Evolutionary conservation across 2,329 filamentous ascomycete species (phyloP).

Genomic region (Colletotrichum cereale): DNA sequence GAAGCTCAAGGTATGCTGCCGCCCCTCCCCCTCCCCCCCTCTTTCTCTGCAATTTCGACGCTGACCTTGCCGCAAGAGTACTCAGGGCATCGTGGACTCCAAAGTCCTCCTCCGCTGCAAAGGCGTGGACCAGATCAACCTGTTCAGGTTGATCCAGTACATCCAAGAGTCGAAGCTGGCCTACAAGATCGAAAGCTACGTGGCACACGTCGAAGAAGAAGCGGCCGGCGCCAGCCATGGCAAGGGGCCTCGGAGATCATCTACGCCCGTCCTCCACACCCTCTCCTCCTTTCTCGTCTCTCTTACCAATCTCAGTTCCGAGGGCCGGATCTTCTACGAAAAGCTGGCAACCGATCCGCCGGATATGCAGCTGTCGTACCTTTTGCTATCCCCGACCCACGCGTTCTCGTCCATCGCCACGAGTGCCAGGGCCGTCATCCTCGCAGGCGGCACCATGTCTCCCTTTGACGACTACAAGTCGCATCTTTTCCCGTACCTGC

Average conservation of each 20-base stretch:
- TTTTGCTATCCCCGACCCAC: slow-evolving; percentile 90
- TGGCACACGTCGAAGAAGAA: slow-evolving; percentile 69
- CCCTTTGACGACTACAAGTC: slow-evolving; percentile 91
- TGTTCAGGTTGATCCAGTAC: slow-evolving; percentile 89
- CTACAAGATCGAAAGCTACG: slow-evolving; percentile 93
- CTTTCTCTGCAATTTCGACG: too few relatives aligned
- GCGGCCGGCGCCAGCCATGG: slow-evolving; percentile 49
- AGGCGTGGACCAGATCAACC: slow-evolving; percentile 93
- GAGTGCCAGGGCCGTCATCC: slow-evolving; percentile 85
- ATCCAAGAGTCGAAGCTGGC: slow-evolving; percentile 93
- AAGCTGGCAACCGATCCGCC: slow-evolving; percentile 51
- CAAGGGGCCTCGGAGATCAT: slow-evolving; percentile 50
- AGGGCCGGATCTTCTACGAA: slow-evolving; percentile 75
- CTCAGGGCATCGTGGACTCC: slow-evolving; percentile 77
- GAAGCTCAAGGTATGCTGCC: slow-evolving; percentile 58
- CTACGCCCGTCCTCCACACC: slow-evolving; percentile 66
- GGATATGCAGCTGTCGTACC: slow-evolving; percentile 80
- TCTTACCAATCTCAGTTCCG: slow-evolving; percentile 85
- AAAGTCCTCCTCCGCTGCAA: slow-evolving; percentile 83
- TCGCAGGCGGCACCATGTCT: slow-evolving; percentile 98
- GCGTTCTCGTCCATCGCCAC: slow-evolving; percentile 91
- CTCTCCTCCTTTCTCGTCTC: slow-evolving; percentile 77
- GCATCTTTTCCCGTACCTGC: slow-evolving; percentile 85
- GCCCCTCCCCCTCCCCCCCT: background rate
- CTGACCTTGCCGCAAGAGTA: slow-evolving; percentile 50